Base-by-base conservation (phyloP, 371 early-diverging fungal genomes). In the Mucor sp. region DNA sequence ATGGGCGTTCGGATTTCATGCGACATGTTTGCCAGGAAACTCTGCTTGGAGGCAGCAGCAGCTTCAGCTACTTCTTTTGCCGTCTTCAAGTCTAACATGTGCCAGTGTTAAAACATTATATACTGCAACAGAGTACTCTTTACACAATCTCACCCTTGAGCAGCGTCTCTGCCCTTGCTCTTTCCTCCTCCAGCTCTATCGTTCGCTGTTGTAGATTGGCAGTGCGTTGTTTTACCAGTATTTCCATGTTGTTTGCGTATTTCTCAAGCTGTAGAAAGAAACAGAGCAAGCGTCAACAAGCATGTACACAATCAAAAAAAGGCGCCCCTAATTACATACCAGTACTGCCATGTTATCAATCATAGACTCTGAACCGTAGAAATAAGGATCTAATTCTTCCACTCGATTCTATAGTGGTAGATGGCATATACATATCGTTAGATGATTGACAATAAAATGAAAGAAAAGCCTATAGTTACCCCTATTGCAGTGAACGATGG, bases 21-120 rank as follows among this genome's bases (percentile, higher is more conserved):
- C 4, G 87, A 87, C 83, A 87, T 87, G 58, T 85, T 87, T 61
- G 87, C 87, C 63, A 87, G 67, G 67, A 87, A 85, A 63, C 69
- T 81, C 35, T 83, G 82, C 60, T 85, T 85, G 11, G 85, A 79
- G 27, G 77, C 74, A 27, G 85, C 85, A 6, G 84, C 85, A 12
- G 79, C 81, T 48, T 83, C 85, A 12, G 85, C 85, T 2, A 76
- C 79, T 59, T 85, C 85, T 47, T 85, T 85, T 37, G 85, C 84
- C 35, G 66, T 62, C 62, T 82, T 80, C 19, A 85, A 71, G 65
- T 85, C 85, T 62, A 58, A 30, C 6, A 30, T 30, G 30, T 30
- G 6, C 12, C 37, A 35, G 37, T 35, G 37, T 35, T 35, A 35
- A n/a, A n/a, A n/a, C n/a, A n/a, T 3, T 12, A 3, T 35, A 9